Conservation (phyloP, 1,139 yeast genomes). For the Blastobotrys serpentis region DNA sequence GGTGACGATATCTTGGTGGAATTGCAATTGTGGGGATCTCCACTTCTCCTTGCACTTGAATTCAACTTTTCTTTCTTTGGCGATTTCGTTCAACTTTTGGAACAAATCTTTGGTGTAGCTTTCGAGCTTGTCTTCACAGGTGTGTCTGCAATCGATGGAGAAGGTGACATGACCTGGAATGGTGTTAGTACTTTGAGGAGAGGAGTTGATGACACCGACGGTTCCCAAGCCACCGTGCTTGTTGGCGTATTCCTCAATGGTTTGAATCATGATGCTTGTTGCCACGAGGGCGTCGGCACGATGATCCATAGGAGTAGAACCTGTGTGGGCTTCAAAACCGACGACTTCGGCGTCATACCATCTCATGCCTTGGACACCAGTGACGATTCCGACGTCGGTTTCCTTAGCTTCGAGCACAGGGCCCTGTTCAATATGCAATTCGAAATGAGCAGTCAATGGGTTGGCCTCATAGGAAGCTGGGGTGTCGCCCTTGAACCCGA, state of each 20-base stretch:
- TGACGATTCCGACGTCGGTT: conserved; percentile 61
- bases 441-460: conserved; percentile 68
- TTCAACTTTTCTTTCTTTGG: conserved; percentile 42
- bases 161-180: conserved; percentile 62
- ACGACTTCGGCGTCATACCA: conserved; percentile 57
- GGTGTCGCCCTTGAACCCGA: conserved; percentile 58
- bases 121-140: conserved; percentile 46
- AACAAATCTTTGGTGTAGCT: conserved; percentile 45
- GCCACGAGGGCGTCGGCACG: conserved; percentile 64
- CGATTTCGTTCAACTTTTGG: conserved; percentile 42
- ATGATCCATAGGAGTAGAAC: conserved; percentile 66
- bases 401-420: conserved; percentile 59
- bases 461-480: conserved; percentile 50
- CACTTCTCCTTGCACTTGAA: conserved; percentile 45
- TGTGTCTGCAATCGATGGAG: conserved; percentile 50
- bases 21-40: conserved; percentile 54
- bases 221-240: conserved; percentile 55
- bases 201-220: conserved; percentile 55
- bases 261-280: conserved; percentile 54
- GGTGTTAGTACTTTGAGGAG: conserved; percentile 64
- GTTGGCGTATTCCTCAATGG: conserved; percentile 56
- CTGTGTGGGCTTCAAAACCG: conserved; percentile 70
- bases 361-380: conserved; percentile 64
- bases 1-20: conserved; percentile 45
- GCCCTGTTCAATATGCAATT: conserved; percentile 75